Evolutionary conservation across 2,329 filamentous ascomycete genomes (phyloP).

Genomic region (Incumbomyces lentus): DNA sequence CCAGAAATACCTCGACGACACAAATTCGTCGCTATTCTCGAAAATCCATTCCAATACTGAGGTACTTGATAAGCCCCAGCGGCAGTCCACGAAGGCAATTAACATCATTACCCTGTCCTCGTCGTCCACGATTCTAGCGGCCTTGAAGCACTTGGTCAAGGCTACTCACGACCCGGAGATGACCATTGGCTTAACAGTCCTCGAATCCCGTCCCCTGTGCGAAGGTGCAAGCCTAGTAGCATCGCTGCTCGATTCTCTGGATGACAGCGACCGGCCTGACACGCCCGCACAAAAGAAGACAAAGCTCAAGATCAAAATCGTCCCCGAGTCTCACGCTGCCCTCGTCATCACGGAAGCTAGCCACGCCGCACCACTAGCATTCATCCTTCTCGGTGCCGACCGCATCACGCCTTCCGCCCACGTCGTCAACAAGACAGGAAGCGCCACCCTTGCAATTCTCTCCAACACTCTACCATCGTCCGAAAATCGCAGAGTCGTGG

Average conservation of each 20-base stretch:
- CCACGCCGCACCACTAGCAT: neutral
- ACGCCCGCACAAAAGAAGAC: neutral
- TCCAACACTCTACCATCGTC: neutral
- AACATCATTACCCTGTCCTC: slow-evolving; percentile 51
- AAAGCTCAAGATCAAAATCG: neutral
- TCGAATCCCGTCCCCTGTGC: slow-evolving; percentile 58
- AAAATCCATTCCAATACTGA: neutral
- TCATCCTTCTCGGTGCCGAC: slow-evolving; percentile 53
- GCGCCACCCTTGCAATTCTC: neutral
- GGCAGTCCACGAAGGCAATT: slow-evolving; percentile 21
- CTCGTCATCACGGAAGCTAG: neutral
- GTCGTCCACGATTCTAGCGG: slow-evolving; percentile 48
- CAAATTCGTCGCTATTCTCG: neutral
- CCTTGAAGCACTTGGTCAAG: slow-evolving; percentile 31
- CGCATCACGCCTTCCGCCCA: slow-evolving; percentile 47
- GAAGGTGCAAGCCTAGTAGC: slow-evolving; percentile 52
- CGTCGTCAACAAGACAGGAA: slow-evolving; percentile 58
- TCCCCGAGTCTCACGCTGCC: neutral
- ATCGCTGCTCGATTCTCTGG: slow-evolving; percentile 12
- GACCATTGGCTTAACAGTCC: slow-evolving; percentile 40
- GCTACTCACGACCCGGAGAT: slow-evolving; percentile 25
- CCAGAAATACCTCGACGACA: slow-evolving; percentile 3
- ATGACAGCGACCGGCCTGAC: neutral
- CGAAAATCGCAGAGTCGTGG: neutral
- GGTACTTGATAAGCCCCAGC: neutral